Conservation (phyloP, 352 stramenopile species). For the Saprolegnia parasitica region DNA sequence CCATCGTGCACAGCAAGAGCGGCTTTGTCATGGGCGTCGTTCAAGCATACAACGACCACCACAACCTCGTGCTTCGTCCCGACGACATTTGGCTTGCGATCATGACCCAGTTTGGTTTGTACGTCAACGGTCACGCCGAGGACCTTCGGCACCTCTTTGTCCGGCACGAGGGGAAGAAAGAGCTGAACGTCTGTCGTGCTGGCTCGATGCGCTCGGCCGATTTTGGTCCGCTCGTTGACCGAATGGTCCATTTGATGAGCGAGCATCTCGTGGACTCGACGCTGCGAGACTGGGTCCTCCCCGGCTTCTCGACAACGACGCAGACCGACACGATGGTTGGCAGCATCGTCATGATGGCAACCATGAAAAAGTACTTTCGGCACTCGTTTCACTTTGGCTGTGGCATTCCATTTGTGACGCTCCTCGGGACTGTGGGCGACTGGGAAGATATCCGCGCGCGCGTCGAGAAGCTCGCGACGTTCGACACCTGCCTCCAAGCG, state of each 20-base stretch:
- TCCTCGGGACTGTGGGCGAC: background rate
- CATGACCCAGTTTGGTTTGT: slow-evolving; percentile 6
- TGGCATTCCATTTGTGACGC: background rate
- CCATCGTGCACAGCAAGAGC: background rate
- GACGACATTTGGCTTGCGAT: slow-evolving; percentile 10
- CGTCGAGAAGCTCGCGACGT: background rate
- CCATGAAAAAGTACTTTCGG: slow-evolving; percentile 12
- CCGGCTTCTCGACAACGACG: background rate
- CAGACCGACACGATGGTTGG: background rate
- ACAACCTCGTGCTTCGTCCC: slow-evolving; percentile 23
- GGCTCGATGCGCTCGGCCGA: background rate
- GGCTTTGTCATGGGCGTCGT: slow-evolving; percentile 16
- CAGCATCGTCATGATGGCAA: slow-evolving; percentile 7
- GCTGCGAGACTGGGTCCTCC: background rate
- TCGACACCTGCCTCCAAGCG: background rate
- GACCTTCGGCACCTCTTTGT: background rate
- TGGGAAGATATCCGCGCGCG: background rate
- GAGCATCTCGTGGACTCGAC: background rate
- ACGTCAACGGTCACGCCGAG: background rate
- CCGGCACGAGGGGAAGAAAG: background rate
- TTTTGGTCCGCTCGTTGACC: background rate
- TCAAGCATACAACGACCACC: slow-evolving; percentile 21
- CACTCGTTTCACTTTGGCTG: background rate
- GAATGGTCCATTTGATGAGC: too few relatives aligned
- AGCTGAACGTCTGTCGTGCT: background rate